Conservation (phyloP, 1,284 basidiomycete genomes). For the Rhodotorula sp. region DNA sequence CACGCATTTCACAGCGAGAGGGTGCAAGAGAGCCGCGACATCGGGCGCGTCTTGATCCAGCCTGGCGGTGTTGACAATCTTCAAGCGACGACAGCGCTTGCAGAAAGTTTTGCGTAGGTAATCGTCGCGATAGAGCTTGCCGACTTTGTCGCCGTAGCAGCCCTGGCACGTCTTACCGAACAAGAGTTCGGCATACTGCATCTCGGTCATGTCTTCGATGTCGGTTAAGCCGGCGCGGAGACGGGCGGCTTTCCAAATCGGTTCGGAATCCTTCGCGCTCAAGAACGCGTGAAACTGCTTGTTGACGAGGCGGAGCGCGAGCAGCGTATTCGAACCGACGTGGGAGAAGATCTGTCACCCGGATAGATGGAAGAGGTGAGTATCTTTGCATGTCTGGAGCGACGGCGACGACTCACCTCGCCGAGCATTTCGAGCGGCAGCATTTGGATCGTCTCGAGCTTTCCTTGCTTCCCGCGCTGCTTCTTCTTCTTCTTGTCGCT, state of each 20-base stretch:
- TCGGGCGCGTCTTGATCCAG: neutral
- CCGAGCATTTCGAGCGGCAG: slow-evolving; percentile 26
- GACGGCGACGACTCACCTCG: slow-evolving; percentile 7
- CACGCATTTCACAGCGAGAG: neutral
- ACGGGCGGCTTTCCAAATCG: slow-evolving; percentile 16
- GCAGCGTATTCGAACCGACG: slow-evolving; percentile 9
- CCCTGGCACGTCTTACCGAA: slow-evolving; percentile 11
- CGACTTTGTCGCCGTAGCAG: neutral
- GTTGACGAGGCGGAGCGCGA: neutral
- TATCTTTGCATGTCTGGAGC: too few species aligned
- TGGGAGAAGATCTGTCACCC: slow-evolving; percentile 22
- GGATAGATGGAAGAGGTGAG: too few species aligned
- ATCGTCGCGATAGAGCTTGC: neutral
- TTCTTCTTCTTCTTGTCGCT: neutral
- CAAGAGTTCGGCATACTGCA: slow-evolving; percentile 6
- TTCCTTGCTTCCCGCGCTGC: neutral
- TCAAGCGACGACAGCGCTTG: neutral
- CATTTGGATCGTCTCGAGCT: slow-evolving; percentile 2
- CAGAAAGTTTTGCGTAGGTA: neutral
- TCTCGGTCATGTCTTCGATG: neutral
- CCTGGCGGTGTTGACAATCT: neutral
- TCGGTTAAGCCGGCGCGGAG: neutral
- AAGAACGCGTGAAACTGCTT: slow-evolving; percentile 14
- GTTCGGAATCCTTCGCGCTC: neutral
- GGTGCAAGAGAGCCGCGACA: neutral